These are phyloP conservation scores for Penstemon barbatus DNA, from an alignment of 257 asterid species.

Conservation along the genomic window DNA sequence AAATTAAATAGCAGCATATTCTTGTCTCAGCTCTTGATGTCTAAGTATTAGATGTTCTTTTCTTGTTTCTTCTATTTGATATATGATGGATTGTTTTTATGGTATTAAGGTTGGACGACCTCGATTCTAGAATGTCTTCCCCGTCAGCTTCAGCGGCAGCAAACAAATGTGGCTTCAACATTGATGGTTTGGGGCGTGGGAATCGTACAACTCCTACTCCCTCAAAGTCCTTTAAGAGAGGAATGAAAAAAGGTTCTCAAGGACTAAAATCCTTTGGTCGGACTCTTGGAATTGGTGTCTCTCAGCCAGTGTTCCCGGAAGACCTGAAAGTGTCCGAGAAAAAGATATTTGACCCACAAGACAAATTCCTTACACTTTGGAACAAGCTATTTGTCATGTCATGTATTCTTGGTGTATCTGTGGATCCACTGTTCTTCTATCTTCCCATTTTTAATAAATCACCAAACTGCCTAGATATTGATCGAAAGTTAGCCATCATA, in stretches of 20 bases:
- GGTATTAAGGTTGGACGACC: conserved; percentile 78
- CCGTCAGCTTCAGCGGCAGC: conserved; percentile 69
- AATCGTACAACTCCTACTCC: conserved; percentile 49
- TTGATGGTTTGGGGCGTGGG: conserved; percentile 66
- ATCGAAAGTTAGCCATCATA: conserved; percentile 71
- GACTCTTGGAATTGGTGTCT: conserved; percentile 86
- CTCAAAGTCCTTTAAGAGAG: conserved; percentile 75
- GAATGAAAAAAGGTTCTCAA: conserved; percentile 89
- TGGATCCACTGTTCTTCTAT: conserved; percentile 94
- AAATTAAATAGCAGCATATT: too few species aligned
- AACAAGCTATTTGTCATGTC: conserved; percentile 88
- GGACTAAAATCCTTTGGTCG: conserved; percentile 93
- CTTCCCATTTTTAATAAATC: conserved; percentile 79
- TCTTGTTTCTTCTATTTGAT: conserved; percentile 5
- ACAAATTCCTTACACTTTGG: conserved; percentile 87
- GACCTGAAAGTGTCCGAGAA: conserved; percentile 90
- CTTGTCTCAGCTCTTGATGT: neutral
- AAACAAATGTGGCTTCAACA: conserved; percentile 70
- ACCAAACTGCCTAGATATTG: conserved; percentile 82
- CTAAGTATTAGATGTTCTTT: conserved; percentile 16
- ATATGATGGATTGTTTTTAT: conserved; percentile 24
- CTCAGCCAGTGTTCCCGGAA: conserved; percentile 91
- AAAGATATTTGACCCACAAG: conserved; percentile 95
- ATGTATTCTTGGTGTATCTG: conserved; percentile 86
- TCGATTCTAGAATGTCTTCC: conserved; percentile 85